Percentiles rank a stretch among this genome's conserved stretches.
These are phyloP conservation scores for Fraxinus sp. DNA, from an alignment of 305 asterid species.

Conservation along the genomic window DNA sequence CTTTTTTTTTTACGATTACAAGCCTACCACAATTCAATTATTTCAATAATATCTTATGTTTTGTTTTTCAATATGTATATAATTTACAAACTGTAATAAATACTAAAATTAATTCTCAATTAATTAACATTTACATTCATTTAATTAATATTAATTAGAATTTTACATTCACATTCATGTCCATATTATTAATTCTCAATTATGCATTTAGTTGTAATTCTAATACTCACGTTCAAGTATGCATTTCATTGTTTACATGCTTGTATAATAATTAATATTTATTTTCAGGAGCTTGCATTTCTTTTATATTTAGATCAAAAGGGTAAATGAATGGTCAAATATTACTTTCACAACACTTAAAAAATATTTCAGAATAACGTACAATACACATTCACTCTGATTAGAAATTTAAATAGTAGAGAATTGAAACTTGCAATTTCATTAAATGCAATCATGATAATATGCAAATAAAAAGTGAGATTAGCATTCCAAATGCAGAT, in stretches of 20 bases:
- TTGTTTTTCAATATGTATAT: too few relatives aligned
- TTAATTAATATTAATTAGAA: too few relatives aligned
- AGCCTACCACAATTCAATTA: too few relatives aligned
- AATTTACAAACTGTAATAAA: too few relatives aligned
- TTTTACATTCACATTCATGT: too few relatives aligned
- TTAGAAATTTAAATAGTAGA: neutral
- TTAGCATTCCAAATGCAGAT: neutral
- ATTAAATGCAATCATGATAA: neutral
- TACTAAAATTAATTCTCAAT: too few relatives aligned
- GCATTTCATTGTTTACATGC: neutral
- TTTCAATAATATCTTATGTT: too few relatives aligned
- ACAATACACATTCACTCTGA: neutral
- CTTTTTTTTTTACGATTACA: too few relatives aligned
- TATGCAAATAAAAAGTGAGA: neutral
- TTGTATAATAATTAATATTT: neutral
- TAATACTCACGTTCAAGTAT: neutral
- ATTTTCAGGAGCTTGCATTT: neutral
- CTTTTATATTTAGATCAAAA: neutral
- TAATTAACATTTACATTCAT: too few relatives aligned
- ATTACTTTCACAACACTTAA: neutral
- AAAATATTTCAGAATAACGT: neutral
- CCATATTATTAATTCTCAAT: too few relatives aligned
- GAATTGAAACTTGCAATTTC: neutral
- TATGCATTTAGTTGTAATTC: neutral
- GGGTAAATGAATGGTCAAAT: neutral